Evolutionary conservation across 805 yeast species (phyloP).

Genomic region (Metschnikowia cerradonensis): DNA sequence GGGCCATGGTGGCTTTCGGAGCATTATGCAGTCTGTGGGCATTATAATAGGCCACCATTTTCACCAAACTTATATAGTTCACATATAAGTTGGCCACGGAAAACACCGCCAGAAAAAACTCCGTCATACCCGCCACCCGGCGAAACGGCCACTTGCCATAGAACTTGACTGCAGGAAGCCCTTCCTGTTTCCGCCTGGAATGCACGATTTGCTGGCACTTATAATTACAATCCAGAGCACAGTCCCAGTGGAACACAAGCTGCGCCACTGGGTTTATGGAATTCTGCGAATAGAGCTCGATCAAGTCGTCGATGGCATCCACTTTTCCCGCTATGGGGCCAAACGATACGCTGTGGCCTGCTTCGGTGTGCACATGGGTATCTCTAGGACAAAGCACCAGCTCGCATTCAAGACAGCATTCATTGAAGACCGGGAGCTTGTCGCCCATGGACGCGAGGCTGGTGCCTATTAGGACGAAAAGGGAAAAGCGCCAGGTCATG

Average conservation of each 20-base stretch:
- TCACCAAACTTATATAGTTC: conserved; percentile 27
- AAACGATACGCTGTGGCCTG: not conserved
- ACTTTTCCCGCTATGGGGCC: not conserved
- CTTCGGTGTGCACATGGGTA: not conserved
- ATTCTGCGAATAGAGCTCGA: conserved; percentile 6
- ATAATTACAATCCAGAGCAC: conserved; percentile 35
- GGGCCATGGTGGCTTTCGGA: conserved; percentile 22
- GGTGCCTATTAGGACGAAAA: not conserved
- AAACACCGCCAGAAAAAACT: conserved; percentile 32
- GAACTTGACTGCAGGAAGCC: conserved; percentile 34
- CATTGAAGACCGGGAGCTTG: conserved; percentile 26
- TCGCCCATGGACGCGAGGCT: conserved; percentile 29
- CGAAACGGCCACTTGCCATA: conserved; percentile 43
- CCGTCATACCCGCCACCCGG: conserved; percentile 35
- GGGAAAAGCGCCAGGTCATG: too few relatives aligned
- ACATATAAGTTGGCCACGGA: conserved; percentile 35
- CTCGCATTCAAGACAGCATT: conserved; percentile 16
- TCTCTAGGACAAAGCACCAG: conserved; percentile 1
- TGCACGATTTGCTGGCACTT: conserved; percentile 38
- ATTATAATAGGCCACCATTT: conserved; percentile 24
- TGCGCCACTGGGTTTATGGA: conserved; percentile 18
- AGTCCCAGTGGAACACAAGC: conserved; percentile 30
- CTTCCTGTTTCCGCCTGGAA: conserved; percentile 15
- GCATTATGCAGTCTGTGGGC: conserved; percentile 16
- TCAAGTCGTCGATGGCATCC: conserved; percentile 3